Base-by-base conservation (phyloP, 2,329 filamentous ascomycete genomes). In the Penicillium sp. region DNA sequence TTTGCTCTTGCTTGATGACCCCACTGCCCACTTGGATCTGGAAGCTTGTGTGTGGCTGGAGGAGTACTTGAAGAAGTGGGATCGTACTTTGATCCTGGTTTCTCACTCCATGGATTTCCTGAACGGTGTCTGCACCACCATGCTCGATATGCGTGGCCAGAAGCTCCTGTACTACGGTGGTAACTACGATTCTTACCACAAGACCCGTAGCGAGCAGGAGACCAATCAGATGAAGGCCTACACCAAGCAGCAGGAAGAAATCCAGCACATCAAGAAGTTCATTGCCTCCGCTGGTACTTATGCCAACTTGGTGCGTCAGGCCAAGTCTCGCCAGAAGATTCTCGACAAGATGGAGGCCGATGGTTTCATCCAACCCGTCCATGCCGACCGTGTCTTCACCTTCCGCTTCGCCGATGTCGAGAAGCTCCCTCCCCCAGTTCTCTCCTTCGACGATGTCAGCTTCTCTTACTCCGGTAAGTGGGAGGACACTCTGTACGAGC, bases 321-420 rank as follows among this genome's bases (percentile, higher is more conserved):
- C 95, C 78, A 99, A 99, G 84, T 97, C 94, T 40, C 87, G 94
- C 62, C 94, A 99, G 79, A 99, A 99, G 90, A 97, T 97, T 76
- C 84, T 97, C 64, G 94, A 99, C 84, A 99, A 99, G 87, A 99
- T 99, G 94, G 93, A 97, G 83, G 94, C 95, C 67, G 94, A 99
- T 70, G 94, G 94, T 65, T 94, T 97, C 77, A 97, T 99, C 73
- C 88, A 99, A 78, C 90, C 91, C 53, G 91, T 99, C 59, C 77
- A 82, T 52, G 78, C 84, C 61, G 94, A 99, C 78, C 84, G 86
- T 59, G 88, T 96, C 71, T 99, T 99, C 80, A 93, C 88, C 55
- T 99, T 99, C 88, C 88, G 93, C 70, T 99, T 99, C 76, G 94
- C 94, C 64, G 92, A 97, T 70, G 94, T 97, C 50, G 94, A 99